Evolutionary conservation across 306 rosid species (phyloP).

Genomic region (Cajanus cajan): DNA sequence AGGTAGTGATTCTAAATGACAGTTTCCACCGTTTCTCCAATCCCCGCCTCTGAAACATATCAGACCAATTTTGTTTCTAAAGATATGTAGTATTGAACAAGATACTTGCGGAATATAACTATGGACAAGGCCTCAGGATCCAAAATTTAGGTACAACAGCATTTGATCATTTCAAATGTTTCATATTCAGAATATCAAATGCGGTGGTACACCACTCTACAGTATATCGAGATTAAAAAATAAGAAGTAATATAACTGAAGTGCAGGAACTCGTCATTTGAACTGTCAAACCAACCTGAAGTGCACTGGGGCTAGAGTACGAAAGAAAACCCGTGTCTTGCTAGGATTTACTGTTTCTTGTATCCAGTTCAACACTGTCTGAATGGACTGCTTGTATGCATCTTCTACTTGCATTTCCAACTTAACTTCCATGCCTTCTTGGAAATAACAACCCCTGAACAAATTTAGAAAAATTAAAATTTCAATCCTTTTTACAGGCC

Average conservation of each 20-base stretch:
- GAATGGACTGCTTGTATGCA: constrained; percentile 62
- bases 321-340: constrained; percentile 72
- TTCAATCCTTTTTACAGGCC: constrained; percentile 2
- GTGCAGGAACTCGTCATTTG: not conserved
- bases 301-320: constrained; percentile 81
- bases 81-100: not conserved
- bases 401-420: constrained; percentile 65
- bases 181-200: not conserved
- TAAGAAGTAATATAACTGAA: not conserved
- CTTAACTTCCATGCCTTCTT: constrained; percentile 66
- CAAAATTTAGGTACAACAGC: no score
- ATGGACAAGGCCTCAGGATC: not conserved
- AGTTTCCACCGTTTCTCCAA: constrained; percentile 84
- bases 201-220: not conserved
- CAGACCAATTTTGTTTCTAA: constrained; percentile 4
- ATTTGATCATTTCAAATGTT: not conserved
- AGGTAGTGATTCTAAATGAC: constrained; percentile 80
- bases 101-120: no score
- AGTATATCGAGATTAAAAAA: not conserved
- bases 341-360: constrained; percentile 45
- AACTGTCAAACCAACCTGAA: constrained; percentile 60
- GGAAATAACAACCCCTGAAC: constrained; percentile 86
- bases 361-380: constrained; percentile 72
- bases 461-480: not conserved
- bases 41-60: constrained; percentile 69